Evolutionary conservation across 2,329 filamentous ascomycete species (phyloP).

Genomic region (Cyclaneusma minus): DNA sequence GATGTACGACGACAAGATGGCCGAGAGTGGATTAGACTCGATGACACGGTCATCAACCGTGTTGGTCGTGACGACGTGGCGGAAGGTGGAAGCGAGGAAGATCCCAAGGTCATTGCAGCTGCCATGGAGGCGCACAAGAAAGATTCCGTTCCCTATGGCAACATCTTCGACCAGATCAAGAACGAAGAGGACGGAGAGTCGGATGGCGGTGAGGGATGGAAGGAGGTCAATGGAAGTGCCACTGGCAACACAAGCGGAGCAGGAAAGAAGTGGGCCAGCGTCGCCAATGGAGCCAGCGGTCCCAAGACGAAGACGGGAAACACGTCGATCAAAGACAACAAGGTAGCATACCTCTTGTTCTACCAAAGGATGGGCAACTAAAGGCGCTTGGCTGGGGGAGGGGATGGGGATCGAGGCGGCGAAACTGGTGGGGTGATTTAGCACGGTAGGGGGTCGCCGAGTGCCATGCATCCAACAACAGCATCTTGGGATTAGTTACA

Average conservation of each 20-base stretch:
- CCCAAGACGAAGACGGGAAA: constrained; percentile 43
- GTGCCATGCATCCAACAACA: too few relatives aligned
- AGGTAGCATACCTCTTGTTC: constrained; percentile 92
- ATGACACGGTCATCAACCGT: constrained; percentile 80
- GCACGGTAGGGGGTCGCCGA: too few relatives aligned
- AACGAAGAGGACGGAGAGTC: constrained; percentile 49
- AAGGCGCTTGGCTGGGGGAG: too few relatives aligned
- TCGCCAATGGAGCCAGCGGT: constrained; percentile 47
- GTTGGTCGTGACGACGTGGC: constrained; percentile 81
- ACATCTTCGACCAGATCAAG: constrained; percentile 57
- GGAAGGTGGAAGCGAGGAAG: constrained; percentile 69
- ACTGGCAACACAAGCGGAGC: constrained; percentile 22
- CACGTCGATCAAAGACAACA: constrained; percentile 66
- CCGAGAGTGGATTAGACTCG: constrained; percentile 89
- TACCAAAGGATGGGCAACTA: constrained; percentile 64
- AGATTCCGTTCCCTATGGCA: constrained; percentile 34
- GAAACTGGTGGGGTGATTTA: too few relatives aligned
- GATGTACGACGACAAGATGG: constrained; percentile 89
- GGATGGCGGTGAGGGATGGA: constrained; percentile 63
- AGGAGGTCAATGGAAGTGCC: constrained; percentile 63
- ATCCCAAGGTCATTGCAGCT: constrained; percentile 49
- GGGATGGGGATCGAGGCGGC: too few relatives aligned
- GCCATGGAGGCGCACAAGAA: constrained; percentile 53
- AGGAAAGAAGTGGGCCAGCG: constrained; percentile 58
- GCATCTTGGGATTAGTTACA: too few relatives aligned